Conservation (phyloP, 306 rosid species). For the Lithocarpus polystachyus region DNA sequence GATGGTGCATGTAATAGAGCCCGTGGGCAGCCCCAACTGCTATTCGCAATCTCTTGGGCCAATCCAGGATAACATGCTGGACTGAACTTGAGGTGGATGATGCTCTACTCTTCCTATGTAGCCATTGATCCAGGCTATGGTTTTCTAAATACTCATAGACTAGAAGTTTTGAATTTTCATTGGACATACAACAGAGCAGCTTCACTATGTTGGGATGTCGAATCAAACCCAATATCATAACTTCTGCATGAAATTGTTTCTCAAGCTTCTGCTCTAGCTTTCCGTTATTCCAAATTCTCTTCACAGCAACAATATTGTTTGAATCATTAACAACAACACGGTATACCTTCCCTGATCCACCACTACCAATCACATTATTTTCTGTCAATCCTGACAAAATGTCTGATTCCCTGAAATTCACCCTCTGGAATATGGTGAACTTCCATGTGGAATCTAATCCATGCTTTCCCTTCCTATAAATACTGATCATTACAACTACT, state of each 20-base stretch:
- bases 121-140: slow-evolving; percentile 74
- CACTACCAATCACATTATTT: slow-evolving; percentile 55
- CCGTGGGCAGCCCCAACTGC: slow-evolving; percentile 77
- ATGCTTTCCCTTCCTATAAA: slow-evolving; percentile 29
- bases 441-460: slow-evolving; percentile 51
- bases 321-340: slow-evolving; percentile 32
- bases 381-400: slow-evolving; percentile 45
- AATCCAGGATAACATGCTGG: slow-evolving; percentile 32
- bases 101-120: slow-evolving; percentile 37
- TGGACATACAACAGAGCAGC: slow-evolving; percentile 59
- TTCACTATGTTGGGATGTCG: slow-evolving; percentile 81
- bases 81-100: slow-evolving; percentile 24
- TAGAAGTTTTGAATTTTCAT: slow-evolving; percentile 57
- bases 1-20: slow-evolving; percentile 84
- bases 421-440: slow-evolving; percentile 60
- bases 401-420: slow-evolving; percentile 51
- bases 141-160: slow-evolving; percentile 69
- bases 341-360: slow-evolving; percentile 85
- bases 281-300: slow-evolving; percentile 48
- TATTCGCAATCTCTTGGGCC: slow-evolving; percentile 69
- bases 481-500: slow-evolving; percentile 12
- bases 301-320: slow-evolving; percentile 55
- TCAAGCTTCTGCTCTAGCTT: slow-evolving; percentile 62
- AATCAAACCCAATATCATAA: slow-evolving; percentile 57
- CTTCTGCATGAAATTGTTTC: slow-evolving; percentile 70